Evolutionary conservation across 139 green algal species (phyloP).

Genomic region (Coelastrella sp.): DNA sequence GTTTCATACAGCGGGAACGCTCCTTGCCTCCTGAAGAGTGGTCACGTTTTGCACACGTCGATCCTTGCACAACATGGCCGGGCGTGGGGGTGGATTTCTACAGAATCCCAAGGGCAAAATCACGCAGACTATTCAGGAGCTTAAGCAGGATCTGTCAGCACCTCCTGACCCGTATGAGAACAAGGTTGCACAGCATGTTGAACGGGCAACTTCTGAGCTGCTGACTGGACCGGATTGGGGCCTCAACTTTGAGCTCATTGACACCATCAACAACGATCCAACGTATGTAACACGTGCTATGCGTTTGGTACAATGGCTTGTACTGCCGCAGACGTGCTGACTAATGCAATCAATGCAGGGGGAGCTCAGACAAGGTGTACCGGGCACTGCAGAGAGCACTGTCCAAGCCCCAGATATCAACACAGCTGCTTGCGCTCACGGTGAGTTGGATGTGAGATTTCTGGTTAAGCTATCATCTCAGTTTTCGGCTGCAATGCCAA

Average conservation of each 20-base stretch:
- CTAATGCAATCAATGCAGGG: conserved; percentile 8
- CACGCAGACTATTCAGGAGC: conserved; percentile 19
- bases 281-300: neutral
- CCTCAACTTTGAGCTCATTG: conserved; percentile 64
- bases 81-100: conserved; percentile 29
- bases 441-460: conserved; percentile 30
- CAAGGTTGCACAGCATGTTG: conserved; percentile 47
- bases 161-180: conserved; percentile 53
- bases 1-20: too few relatives aligned
- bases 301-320: neutral
- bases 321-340: neutral
- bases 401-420: conserved; percentile 52
- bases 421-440: conserved; percentile 65
- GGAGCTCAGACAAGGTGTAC: conserved; percentile 46
- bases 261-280: conserved; percentile 62
- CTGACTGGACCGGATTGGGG: conserved; percentile 64
- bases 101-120: conserved; percentile 37
- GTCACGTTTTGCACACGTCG: neutral
- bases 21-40: neutral
- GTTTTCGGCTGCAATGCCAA: neutral
- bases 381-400: conserved; percentile 44
- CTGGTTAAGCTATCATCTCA: neutral
- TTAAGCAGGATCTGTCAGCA: conserved; percentile 4
- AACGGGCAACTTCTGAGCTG: conserved; percentile 53
- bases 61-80: conserved; percentile 23